These are phyloP conservation scores for Gracilaria vermiculophylla DNA, from an alignment of 23 red algal species.

Conservation along the genomic window DNA sequence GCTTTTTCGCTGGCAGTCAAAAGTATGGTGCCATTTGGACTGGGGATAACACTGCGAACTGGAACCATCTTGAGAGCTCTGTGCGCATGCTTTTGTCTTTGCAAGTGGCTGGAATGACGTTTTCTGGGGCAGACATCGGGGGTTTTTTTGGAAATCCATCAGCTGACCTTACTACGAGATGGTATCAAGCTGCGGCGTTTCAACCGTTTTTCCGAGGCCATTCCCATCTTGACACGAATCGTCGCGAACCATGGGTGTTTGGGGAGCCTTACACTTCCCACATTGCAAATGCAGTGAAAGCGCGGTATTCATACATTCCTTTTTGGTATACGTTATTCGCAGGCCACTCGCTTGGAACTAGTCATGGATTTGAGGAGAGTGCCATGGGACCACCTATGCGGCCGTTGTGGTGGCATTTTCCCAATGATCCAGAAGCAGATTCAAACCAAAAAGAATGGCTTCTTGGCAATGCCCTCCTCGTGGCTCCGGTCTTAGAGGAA, in stretches of 20 bases:
- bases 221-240: constrained; percentile 90
- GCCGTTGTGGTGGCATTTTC: constrained; percentile 90
- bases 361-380: constrained; percentile 33
- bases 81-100: constrained; percentile 91
- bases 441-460: constrained; percentile 68
- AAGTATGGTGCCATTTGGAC: constrained; percentile 95
- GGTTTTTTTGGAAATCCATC: constrained; percentile 96
- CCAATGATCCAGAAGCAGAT: constrained; percentile 25
- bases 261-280: constrained; percentile 48
- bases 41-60: constrained; percentile 86
- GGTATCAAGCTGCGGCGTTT: constrained; percentile 90
- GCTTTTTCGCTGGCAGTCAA: constrained; percentile 91
- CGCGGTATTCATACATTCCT: constrained; percentile 84
- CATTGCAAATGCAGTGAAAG: constrained; percentile 68
- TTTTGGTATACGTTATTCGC: constrained; percentile 92
- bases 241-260: constrained; percentile 92
- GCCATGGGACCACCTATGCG: constrained; percentile 82
- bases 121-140: constrained; percentile 95
- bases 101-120: constrained; percentile 76
- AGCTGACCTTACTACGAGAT: constrained; percentile 73
- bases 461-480: constrained; percentile 72
- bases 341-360: constrained; percentile 31
- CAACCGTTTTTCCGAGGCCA: constrained; percentile 97
- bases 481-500: constrained; percentile 82
- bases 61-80: constrained; percentile 78